phyloP scores from a whole-genome alignment of 1,284 basidiomycete genomes.

The Ceratobasidium sp. region DNA sequence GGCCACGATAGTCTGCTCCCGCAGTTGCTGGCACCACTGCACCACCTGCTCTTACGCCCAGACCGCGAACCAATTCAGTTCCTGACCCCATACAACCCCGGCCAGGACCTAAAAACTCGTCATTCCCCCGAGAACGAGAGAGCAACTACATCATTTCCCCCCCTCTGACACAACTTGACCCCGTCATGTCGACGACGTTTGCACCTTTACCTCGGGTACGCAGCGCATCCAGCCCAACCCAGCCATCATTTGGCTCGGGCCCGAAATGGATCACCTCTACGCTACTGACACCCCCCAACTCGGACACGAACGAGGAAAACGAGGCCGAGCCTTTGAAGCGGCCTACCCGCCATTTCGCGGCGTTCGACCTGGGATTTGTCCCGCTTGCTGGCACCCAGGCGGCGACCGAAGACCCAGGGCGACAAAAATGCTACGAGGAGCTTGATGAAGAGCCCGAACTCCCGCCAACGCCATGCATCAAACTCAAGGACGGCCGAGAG shows the following conservation, averaged over 20 bases:
- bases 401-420: neutral
- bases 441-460: constrained; percentile 28
- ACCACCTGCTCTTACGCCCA: neutral
- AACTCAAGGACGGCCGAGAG: constrained; percentile 38
- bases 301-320: constrained; percentile 15
- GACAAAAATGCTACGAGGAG: constrained; percentile 24
- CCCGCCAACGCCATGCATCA: constrained; percentile 7
- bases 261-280: constrained; percentile 26
- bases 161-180: neutral
- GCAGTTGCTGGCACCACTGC: constrained; percentile 2
- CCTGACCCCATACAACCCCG: neutral
- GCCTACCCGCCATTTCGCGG: constrained; percentile 16
- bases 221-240: constrained; percentile 3
- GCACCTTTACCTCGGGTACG: constrained; percentile 15
- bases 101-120: constrained; percentile 11
- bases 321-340: constrained; percentile 17
- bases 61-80: constrained; percentile 17
- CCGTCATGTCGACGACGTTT: constrained; percentile 16
- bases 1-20: neutral
- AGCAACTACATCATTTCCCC: neutral
- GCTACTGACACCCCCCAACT: constrained; percentile 30
- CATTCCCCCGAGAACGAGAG: too few relatives aligned
- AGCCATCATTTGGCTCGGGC: neutral
- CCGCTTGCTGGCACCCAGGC: neutral
- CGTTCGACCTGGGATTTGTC: constrained; percentile 34